Conservation (phyloP, 257 asterid genomes). For the Solanum gandarillasii region DNA sequence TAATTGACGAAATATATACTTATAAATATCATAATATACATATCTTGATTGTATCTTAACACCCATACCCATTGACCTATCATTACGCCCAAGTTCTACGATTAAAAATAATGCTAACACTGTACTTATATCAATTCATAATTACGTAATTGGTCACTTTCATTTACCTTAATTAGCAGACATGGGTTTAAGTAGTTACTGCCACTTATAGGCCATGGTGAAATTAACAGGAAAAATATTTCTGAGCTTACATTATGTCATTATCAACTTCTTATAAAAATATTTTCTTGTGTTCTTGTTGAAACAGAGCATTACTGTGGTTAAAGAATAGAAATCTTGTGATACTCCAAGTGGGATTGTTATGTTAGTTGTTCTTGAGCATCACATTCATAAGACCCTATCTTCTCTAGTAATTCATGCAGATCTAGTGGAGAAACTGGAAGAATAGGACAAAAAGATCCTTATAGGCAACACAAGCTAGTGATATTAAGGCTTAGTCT, state of each 20-base stretch:
- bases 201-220: not conserved
- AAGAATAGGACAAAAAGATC: not conserved
- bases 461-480: not conserved
- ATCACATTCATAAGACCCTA: not conserved
- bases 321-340: not conserved
- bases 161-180: not conserved
- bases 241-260: not conserved
- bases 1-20: not conserved
- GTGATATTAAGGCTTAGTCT: not conserved
- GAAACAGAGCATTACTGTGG: not conserved
- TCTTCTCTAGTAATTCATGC: not conserved
- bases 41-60: not conserved
- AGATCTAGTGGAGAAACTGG: not conserved
- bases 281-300: not conserved
- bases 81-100: not conserved
- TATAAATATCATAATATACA: not conserved
- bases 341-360: not conserved
- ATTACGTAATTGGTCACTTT: not conserved
- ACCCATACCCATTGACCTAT: not conserved
- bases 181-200: not conserved
- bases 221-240: not conserved
- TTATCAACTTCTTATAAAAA: not conserved
- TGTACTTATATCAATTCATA: not conserved
- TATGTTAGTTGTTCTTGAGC: not conserved
- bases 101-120: not conserved